Base-by-base conservation (phyloP, 2,329 filamentous ascomycete genomes). In the Pseudocercospora macadamiae region DNA sequence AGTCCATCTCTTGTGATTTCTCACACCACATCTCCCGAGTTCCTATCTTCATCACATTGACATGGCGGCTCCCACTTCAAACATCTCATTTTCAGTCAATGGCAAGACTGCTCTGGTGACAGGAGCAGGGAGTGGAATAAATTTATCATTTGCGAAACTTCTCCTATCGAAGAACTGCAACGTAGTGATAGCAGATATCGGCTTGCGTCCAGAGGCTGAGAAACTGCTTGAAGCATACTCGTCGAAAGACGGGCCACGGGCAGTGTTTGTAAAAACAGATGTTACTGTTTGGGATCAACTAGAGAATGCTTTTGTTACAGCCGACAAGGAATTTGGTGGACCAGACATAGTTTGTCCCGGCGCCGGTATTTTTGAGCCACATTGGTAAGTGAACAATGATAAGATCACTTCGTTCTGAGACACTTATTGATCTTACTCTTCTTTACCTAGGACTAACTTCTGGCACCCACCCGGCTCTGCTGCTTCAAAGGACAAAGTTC, bases 281-380 rank as follows among this genome's bases (percentile, higher is more conserved):
- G 81, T 83, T 3, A 76, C 73, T 4, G 74, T 78, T 16, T 84
- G 82, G 81, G 58, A 67, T 4, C 76, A 83, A 48, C 74, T 84
- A 3, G 74, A 79, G 58, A 69, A 71, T 18, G 78, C 82, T 74
- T 83, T 83, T 61, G 70, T 77, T 28, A 74, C 78, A 10, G 80
- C 81, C 3, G 75, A 79, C 57, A 68, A 71, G 45, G 74, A 80
- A 53, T 83, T 83, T 55, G 79, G 79, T 3, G 68, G 66, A 18
- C 66, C 76, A 3, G 79, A 82, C 56, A 76, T 82, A 42, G 75
- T 80, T 12, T 80, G 78, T 53, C 79, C 80, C 0, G 79, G 79
- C 16, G 80, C 79, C 2, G 79, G 80, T 4, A 70, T 82, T 23
- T 82, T 75, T 70, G 80, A 82, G 54, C 78, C 79, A 0, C 70